Evolutionary conservation across 2,329 filamentous ascomycete genomes (phyloP).

Genomic region (Stachybotrys chartarum): DNA sequence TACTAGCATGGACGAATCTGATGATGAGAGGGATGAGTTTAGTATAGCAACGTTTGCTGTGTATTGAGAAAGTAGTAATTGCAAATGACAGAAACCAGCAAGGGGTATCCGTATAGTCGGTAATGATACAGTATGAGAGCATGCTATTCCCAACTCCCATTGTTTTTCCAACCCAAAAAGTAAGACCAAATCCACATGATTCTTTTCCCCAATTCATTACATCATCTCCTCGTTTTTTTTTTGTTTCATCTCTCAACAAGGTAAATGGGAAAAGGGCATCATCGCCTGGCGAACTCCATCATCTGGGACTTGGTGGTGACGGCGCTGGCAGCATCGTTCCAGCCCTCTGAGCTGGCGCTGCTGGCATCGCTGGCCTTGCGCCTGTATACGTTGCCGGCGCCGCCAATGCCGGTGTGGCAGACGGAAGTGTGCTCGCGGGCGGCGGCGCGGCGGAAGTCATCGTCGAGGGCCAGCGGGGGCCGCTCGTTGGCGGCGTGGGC

Average conservation of each 20-base stretch:
- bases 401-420: slow-evolving; percentile 61
- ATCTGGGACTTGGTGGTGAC: slow-evolving; percentile 24
- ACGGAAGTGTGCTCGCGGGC: slow-evolving; percentile 32
- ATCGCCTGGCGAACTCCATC: slow-evolving; percentile 11
- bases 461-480: slow-evolving; percentile 43
- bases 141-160: neutral
- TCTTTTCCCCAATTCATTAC: too few species aligned
- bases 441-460: slow-evolving; percentile 37
- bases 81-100: neutral
- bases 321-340: slow-evolving; percentile 14
- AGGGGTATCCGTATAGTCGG: neutral
- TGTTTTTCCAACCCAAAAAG: neutral
- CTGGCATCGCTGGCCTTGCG: slow-evolving; percentile 26
- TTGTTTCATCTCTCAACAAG: too few species aligned
- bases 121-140: neutral
- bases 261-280: too few species aligned
- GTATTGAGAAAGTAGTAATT: too few species aligned
- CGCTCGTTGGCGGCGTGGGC: slow-evolving; percentile 36
- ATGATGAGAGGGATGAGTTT: too few species aligned
- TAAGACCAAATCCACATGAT: too few species aligned
- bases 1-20: too few species aligned
- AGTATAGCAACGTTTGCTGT: too few species aligned
- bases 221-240: too few species aligned
- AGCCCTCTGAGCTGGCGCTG: slow-evolving; percentile 11
- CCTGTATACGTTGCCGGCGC: slow-evolving; percentile 59